These are phyloP conservation scores for Coffea canephora DNA, from an alignment of 257 asterid genomes.

Conservation along the genomic window DNA sequence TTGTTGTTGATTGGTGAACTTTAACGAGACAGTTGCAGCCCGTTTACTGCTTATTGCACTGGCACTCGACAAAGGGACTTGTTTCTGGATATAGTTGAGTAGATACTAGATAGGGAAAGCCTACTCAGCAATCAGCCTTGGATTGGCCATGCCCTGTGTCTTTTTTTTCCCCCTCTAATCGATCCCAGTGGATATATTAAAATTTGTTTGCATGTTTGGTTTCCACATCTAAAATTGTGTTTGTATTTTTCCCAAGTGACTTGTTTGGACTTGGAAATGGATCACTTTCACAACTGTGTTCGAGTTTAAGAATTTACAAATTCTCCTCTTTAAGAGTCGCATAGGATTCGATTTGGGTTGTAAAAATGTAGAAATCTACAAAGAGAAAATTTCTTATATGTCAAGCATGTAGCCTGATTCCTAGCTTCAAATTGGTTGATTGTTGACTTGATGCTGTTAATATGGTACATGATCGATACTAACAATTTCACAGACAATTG, in stretches of 20 bases:
- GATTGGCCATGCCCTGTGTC: not conserved
- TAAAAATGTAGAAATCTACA: not conserved
- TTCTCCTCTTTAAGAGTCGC: not conserved
- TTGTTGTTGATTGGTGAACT: not conserved
- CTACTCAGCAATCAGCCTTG: not conserved
- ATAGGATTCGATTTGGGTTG: not conserved
- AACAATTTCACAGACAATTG: not conserved
- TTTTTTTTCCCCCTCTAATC: too few relatives aligned
- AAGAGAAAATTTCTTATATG: not conserved
- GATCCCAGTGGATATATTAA: not conserved
- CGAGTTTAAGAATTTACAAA: not conserved
- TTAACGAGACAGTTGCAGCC: not conserved
- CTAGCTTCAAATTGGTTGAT: not conserved
- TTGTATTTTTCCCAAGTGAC: not conserved
- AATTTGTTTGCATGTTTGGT: not conserved
- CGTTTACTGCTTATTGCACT: not conserved
- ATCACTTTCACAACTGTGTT: not conserved
- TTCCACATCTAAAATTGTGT: too few relatives aligned
- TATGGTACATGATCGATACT: not conserved
- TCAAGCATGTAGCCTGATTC: not conserved
- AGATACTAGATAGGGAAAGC: not conserved
- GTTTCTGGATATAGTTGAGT: not conserved
- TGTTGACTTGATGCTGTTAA: not conserved
- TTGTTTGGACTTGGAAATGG: constrained; percentile 1
- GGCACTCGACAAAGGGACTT: not conserved